phyloP scores from a whole-genome alignment of 768 basidiomycete species.

The Pholiota molesta region DNA sequence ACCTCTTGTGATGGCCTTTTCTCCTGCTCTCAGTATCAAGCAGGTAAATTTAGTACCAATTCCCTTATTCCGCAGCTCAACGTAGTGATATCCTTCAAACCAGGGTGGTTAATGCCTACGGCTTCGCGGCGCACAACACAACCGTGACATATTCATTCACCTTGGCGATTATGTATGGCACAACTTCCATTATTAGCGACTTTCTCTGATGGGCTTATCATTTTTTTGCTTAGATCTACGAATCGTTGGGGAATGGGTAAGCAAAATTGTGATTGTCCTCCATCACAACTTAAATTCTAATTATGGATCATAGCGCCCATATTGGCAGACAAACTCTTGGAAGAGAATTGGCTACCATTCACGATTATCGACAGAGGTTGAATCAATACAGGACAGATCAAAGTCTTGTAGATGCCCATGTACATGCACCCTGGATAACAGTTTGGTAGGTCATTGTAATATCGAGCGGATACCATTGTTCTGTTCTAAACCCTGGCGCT shows the following conservation, averaged over 20 bases:
- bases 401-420: constrained; percentile 50
- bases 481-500: not conserved
- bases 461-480: not conserved
- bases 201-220: not conserved
- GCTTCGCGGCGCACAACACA: constrained; percentile 54
- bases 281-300: not conserved
- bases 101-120: constrained; percentile 65
- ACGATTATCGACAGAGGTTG: constrained; percentile 55
- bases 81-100: not conserved
- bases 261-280: not conserved
- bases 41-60: constrained; percentile 32
- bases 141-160: constrained; percentile 55
- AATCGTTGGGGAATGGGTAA: constrained; percentile 43
- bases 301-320: constrained; percentile 33
- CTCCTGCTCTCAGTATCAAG: constrained; percentile 59
- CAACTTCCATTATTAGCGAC: not conserved
- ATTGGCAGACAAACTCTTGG: constrained; percentile 55
- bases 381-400: constrained; percentile 56
- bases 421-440: constrained; percentile 55
- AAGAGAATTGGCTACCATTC: constrained; percentile 57
- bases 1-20: constrained; percentile 57
- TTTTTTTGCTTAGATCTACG: constrained; percentile 48
- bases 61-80: not conserved
- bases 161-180: constrained; percentile 60
- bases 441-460: constrained; percentile 42